Percentiles rank a stretch among this genome's conserved stretches.
Evolutionary conservation across 177 flowering plant species (phyloP).

Genomic region (Vitis hybrid): DNA sequence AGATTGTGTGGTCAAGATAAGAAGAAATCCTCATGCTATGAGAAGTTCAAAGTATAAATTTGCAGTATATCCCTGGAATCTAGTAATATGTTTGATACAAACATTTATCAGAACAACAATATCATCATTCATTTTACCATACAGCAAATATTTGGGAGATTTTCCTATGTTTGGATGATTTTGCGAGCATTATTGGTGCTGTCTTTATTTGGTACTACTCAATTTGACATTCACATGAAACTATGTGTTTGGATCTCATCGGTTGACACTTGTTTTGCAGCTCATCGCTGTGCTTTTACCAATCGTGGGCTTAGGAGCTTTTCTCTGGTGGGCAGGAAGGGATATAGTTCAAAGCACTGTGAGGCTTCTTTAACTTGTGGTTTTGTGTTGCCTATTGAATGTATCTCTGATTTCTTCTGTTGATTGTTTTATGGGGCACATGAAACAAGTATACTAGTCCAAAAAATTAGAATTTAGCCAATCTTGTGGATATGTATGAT

Average conservation of each 20-base stretch:
- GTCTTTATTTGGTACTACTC: no score
- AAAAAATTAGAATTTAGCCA: not conserved
- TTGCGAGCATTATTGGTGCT: no score
- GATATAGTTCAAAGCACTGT: slow-evolving; percentile 80
- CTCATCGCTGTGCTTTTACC: slow-evolving; percentile 75
- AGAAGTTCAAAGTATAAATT: no score
- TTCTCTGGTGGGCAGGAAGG: slow-evolving; percentile 88
- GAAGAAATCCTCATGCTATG: no score
- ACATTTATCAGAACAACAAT: no score
- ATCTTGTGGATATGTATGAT: no score
- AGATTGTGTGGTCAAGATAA: no score
- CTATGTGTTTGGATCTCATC: slow-evolving; percentile 1
- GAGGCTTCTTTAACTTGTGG: slow-evolving; percentile 31
- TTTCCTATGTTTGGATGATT: no score
- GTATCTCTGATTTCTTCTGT: not conserved
- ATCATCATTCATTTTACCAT: no score
- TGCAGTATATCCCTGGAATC: no score
- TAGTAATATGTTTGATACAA: no score
- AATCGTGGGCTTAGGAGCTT: slow-evolving; percentile 74
- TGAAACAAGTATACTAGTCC: not conserved
- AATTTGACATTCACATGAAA: not conserved
- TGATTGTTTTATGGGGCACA: not conserved
- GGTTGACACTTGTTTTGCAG: slow-evolving; percentile 38
- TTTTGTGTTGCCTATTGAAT: not conserved
- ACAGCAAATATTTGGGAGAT: no score